These are phyloP conservation scores for Canna indica DNA, from an alignment of 176 grass and related monocot species.

Conservation along the genomic window DNA sequence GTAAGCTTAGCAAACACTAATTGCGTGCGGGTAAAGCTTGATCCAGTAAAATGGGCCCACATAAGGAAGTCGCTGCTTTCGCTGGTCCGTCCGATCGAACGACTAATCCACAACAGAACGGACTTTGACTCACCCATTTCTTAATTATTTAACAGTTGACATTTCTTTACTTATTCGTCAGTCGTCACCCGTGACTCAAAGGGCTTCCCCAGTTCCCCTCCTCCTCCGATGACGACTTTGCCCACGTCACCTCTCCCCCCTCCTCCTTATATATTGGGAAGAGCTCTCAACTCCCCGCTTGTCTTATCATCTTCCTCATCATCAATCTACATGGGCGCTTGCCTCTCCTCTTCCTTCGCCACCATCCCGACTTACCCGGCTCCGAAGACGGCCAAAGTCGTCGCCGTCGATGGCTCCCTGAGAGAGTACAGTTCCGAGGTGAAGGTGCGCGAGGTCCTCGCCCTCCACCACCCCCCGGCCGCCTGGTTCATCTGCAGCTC, in stretches of 20 bases:
- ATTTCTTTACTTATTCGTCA: not conserved
- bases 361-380: not conserved
- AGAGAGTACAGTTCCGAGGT: constrained; percentile 15
- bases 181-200: constrained; percentile 2
- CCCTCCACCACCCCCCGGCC: not conserved
- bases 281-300: not conserved
- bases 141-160: no score
- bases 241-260: not conserved
- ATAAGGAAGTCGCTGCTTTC: no score
- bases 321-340: constrained; percentile 38
- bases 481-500: constrained; percentile 49
- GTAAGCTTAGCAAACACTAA: no score
- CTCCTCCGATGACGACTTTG: not conserved
- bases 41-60: no score
- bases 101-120: no score
- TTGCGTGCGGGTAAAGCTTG: no score
- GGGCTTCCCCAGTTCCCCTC: not conserved
- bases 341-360: constrained; percentile 29
- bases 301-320: not conserved
- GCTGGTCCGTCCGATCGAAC: no score
- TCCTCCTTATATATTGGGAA: not conserved
- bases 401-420: constrained; percentile 38
- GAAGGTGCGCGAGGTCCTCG: constrained; percentile 37
- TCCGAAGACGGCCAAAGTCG: constrained; percentile 34
- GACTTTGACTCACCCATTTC: no score